Evolutionary conservation across 805 yeast species (phyloP).

Genomic region (Sporopachydermia lactativora): DNA sequence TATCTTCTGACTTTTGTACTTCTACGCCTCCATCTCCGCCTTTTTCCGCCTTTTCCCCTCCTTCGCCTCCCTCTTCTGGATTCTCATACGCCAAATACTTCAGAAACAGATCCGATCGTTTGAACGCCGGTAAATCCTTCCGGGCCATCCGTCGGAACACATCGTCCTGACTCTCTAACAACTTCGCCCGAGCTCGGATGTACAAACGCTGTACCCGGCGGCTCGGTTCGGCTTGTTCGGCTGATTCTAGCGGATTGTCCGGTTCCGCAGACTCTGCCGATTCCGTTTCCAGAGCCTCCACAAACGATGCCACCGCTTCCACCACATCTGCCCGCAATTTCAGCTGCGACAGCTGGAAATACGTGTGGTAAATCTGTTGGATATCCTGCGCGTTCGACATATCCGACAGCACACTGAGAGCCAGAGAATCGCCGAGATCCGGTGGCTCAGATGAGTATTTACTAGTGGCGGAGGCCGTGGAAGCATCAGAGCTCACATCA

Average conservation of each 20-base stretch:
- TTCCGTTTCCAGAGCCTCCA: conserved; percentile 11
- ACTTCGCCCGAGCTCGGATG: conserved; percentile 38
- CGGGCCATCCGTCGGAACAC: conserved; percentile 36
- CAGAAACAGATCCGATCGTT: conserved; percentile 39
- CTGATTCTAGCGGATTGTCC: conserved; percentile 6
- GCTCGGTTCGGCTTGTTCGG: not conserved
- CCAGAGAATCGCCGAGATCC: conserved; percentile 14
- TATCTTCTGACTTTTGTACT: too few relatives aligned
- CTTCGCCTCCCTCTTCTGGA: conserved; percentile 5
- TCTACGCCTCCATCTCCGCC: conserved; percentile 6
- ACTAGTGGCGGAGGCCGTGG: not conserved
- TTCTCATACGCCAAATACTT: conserved; percentile 33
- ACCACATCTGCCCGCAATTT: conserved; percentile 17
- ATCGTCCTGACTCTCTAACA: conserved; percentile 44
- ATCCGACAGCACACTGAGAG: conserved; percentile 22
- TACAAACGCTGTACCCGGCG: conserved; percentile 21
- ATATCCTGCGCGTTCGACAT: conserved; percentile 40
- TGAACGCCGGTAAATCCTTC: conserved; percentile 44
- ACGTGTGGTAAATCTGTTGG: conserved; percentile 29
- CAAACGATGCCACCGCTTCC: conserved; percentile 25
- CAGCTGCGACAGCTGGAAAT: conserved; percentile 22
- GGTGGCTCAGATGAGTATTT: conserved; percentile 3
- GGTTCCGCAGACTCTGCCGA: not conserved
- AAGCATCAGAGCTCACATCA: conserved; percentile 7
- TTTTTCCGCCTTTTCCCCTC: conserved; percentile 5